Evolutionary conservation across 1,139 yeast genomes (phyloP).

Genomic region (Yamadazyma blattariae): DNA sequence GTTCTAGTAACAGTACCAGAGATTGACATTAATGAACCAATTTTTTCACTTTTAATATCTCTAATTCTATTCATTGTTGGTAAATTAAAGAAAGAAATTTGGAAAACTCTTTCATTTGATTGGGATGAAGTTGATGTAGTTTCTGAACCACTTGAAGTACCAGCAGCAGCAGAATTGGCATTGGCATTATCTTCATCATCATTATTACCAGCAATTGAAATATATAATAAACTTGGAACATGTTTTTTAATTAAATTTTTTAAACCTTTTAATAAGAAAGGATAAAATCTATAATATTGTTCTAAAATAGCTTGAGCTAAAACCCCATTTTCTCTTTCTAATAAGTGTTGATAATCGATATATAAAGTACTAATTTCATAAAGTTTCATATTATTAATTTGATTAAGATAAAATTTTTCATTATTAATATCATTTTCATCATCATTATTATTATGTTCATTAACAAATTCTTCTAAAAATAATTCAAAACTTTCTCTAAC

Average conservation of each 20-base stretch:
- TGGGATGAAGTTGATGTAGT: conserved; percentile 16
- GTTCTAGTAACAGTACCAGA: conserved; percentile 97
- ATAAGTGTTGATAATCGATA: conserved; percentile 79
- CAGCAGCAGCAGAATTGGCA: conserved; percentile 14
- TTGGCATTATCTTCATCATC: conserved; percentile 9
- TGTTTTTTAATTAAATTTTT: conserved; percentile 67
- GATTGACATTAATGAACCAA: conserved; percentile 81
- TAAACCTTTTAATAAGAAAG: conserved; percentile 76
- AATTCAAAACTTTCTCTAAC: conserved; percentile 89
- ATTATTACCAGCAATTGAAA: conserved; percentile 34
- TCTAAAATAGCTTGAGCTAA: conserved; percentile 86
- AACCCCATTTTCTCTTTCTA: conserved; percentile 78
- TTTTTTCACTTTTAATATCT: conserved; percentile 84
- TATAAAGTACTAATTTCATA: conserved; percentile 78
- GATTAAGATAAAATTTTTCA: conserved; percentile 70
- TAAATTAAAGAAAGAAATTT: conserved; percentile 83
- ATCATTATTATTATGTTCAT: conserved; percentile 24
- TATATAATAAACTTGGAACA: conserved; percentile 70
- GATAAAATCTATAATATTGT: conserved; percentile 89
- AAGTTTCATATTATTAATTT: conserved; percentile 75
- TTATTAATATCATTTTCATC: conserved; percentile 34
- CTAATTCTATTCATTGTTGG: conserved; percentile 84
- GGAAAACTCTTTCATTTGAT: conserved; percentile 73
- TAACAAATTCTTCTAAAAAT: conserved; percentile 63
- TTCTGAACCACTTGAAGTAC: conserved; percentile 13